Conservation (phyloP, 176 grass and related monocot genomes). For the Aegilops bicornis region DNA sequence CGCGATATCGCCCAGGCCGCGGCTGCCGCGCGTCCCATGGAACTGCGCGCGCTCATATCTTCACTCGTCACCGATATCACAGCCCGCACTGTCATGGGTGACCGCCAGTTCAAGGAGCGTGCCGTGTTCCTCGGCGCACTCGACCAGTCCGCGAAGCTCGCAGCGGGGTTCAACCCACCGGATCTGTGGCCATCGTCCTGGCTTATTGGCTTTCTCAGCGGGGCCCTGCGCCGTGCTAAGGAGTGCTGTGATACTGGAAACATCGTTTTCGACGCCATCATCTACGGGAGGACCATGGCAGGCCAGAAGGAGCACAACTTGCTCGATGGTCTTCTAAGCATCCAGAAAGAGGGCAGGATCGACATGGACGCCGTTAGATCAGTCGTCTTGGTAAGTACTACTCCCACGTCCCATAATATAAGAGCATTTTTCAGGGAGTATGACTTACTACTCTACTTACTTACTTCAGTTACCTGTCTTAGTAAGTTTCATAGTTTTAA, state of each 20-base stretch:
- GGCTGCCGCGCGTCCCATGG: background rate
- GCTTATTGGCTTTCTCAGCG: conserved; percentile 6
- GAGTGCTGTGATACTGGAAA: background rate
- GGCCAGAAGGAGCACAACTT: conserved; percentile 15
- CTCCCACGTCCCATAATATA: too few relatives aligned
- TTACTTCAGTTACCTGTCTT: too few relatives aligned
- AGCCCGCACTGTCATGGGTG: conserved; percentile 17
- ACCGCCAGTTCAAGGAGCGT: too few relatives aligned
- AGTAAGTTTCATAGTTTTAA: too few relatives aligned
- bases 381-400: conserved; percentile 26
- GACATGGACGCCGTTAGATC: conserved; percentile 19
- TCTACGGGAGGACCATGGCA: conserved; percentile 13
- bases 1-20: background rate
- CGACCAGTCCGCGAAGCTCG: background rate
- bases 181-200: conserved; percentile 34
- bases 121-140: background rate
- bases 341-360: background rate
- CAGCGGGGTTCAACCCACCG: background rate
- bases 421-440: too few relatives aligned
- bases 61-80: background rate
- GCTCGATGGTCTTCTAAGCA: conserved; percentile 34
- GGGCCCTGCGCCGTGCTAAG: background rate
- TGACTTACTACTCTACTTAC: too few relatives aligned
- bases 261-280: conserved; percentile 21
- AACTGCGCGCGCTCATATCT: conserved; percentile 18